These are phyloP conservation scores for Suillus brevipes DNA, from an alignment of 768 basidiomycete species.

Conservation along the genomic window DNA sequence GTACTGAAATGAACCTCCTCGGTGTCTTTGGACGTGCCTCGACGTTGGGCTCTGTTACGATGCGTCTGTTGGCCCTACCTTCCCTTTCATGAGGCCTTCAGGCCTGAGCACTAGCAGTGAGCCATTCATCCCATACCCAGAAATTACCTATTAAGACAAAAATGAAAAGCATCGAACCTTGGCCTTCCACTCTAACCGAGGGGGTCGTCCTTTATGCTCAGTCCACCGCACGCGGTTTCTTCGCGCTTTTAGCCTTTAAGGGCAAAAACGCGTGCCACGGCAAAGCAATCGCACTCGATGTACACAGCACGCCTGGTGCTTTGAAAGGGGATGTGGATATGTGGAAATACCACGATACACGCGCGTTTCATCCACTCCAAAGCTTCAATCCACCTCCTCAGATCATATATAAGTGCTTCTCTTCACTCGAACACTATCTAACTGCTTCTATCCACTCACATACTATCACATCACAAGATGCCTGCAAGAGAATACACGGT, in stretches of 20 bases:
- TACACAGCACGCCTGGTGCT: constrained; percentile 17
- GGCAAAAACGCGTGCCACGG: constrained; percentile 17
- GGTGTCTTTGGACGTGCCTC: neutral
- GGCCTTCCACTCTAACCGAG: neutral
- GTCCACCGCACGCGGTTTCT: constrained; percentile 21
- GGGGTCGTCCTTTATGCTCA: constrained; percentile 12
- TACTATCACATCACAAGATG: too few relatives aligned
- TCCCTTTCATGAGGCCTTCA: neutral
- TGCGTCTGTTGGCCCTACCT: neutral
- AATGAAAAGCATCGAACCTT: neutral
- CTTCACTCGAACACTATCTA: too few relatives aligned
- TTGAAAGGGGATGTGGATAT: constrained; percentile 30
- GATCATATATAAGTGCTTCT: too few relatives aligned
- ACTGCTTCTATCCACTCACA: too few relatives aligned
- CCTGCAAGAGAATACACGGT: too few relatives aligned
- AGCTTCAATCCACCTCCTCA: too few relatives aligned
- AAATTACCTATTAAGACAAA: neutral
- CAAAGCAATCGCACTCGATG: constrained; percentile 28
- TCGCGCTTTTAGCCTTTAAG: constrained; percentile 20
- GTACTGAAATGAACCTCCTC: neutral
- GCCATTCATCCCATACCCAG: neutral
- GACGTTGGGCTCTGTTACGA: neutral
- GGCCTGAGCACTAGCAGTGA: neutral
- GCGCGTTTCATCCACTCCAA: too few relatives aligned
- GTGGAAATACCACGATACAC: too few relatives aligned